Conservation (phyloP, 108 stramenopile species). For the Fragilaria radians region DNA sequence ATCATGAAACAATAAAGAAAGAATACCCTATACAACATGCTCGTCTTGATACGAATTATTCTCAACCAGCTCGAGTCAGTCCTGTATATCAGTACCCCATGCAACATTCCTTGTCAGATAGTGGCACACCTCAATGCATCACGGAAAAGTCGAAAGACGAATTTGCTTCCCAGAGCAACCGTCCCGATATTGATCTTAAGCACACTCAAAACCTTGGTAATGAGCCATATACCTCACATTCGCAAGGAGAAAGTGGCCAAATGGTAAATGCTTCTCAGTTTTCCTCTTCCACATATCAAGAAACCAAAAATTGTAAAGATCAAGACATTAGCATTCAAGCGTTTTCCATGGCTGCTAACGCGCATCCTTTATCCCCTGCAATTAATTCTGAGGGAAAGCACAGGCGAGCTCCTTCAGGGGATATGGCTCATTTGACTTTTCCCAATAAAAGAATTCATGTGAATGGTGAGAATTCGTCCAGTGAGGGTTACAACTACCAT, state of each 20-base stretch:
- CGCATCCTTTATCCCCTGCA: not conserved
- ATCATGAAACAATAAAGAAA: not conserved
- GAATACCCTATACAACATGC: not conserved
- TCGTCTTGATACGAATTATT: not conserved
- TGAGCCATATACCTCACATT: too few species aligned
- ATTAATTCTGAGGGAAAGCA: constrained; percentile 32
- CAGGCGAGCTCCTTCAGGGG: constrained; percentile 55
- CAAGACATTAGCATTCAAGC: not conserved
- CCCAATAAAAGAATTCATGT: constrained; percentile 70
- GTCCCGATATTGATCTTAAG: too few species aligned
- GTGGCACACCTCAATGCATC: too few species aligned
- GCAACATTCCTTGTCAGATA: too few species aligned
- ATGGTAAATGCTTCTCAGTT: not conserved
- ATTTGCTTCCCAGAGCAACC: too few species aligned
- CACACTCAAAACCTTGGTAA: too few species aligned
- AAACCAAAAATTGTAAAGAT: constrained; percentile 4
- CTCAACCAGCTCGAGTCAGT: too few species aligned
- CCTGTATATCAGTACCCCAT: too few species aligned
- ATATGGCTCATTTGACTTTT: constrained; percentile 41
- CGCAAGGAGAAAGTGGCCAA: not conserved
- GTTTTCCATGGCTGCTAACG: not conserved
- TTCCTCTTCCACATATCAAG: not conserved
- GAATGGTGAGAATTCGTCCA: constrained; percentile 38
- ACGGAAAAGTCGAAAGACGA: too few species aligned
- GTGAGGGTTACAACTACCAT: constrained; percentile 11